Percentiles rank a stretch among this genome's conserved stretches.
Conservation (phyloP, 345 rosid genomes). For the Reutealis trisperma region DNA sequence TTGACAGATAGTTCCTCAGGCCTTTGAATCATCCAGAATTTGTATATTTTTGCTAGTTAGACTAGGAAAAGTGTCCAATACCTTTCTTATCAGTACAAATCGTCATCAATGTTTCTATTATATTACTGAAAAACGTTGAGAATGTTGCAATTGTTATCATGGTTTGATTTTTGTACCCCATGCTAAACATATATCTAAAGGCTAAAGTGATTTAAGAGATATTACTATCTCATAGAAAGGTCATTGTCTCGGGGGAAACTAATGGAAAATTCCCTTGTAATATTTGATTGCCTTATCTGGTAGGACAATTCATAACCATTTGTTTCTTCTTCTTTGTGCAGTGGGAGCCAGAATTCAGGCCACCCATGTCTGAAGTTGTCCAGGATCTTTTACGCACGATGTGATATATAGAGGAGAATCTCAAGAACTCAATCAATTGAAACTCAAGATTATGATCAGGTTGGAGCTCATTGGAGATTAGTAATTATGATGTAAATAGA, state of each 20-base stretch:
- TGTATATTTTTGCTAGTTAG: not conserved
- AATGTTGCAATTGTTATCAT: not conserved
- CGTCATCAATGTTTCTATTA: too few relatives aligned
- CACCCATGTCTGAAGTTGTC: slow-evolving; percentile 76
- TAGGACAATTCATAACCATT: not conserved
- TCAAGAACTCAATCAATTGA: not conserved
- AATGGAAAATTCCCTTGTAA: not conserved
- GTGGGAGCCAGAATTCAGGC: slow-evolving; percentile 92
- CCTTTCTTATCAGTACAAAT: too few relatives aligned
- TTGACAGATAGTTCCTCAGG: too few relatives aligned
- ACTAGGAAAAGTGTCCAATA: too few relatives aligned
- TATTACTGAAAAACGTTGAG: too few relatives aligned
- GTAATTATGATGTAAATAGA: not conserved
- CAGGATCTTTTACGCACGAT: slow-evolving; percentile 80
- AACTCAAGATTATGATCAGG: slow-evolving; percentile 10
- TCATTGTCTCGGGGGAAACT: too few relatives aligned
- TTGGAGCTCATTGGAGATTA: not conserved
- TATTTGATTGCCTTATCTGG: not conserved
- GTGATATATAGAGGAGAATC: slow-evolving; percentile 25
- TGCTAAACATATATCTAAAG: too few relatives aligned
- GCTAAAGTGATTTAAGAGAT: not conserved
- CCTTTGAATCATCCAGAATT: not conserved
- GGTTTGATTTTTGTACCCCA: not conserved
- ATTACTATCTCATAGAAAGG: not conserved
- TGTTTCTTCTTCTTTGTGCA: slow-evolving; percentile 29